Evolutionary conservation across 2,329 filamentous ascomycete species (phyloP).

Genomic region (Diplocarpon mali): DNA sequence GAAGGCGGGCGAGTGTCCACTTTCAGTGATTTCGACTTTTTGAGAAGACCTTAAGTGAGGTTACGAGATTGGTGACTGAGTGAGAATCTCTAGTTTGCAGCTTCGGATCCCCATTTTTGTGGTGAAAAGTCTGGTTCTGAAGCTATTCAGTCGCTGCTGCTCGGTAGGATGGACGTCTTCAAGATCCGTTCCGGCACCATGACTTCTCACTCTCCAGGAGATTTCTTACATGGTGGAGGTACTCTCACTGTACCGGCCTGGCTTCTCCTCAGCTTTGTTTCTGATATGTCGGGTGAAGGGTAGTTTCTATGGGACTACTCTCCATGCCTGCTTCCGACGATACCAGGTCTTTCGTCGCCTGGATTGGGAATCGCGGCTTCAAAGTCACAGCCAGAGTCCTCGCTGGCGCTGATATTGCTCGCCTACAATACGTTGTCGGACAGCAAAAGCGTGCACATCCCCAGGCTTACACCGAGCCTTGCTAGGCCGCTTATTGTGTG

Average conservation of each 20-base stretch:
- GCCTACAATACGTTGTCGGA: conserved; percentile 28
- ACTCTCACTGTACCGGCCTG: conserved; percentile 31
- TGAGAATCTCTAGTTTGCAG: conserved; percentile 8
- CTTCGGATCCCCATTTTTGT: conserved; percentile 4
- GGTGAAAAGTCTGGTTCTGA: conserved; percentile 4
- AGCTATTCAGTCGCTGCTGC: background rate
- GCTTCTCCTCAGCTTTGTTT: conserved; percentile 29
- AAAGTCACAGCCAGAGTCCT: conserved; percentile 30
- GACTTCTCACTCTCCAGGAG: conserved; percentile 22
- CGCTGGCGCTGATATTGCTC: conserved; percentile 36
- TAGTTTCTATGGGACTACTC: conserved; percentile 25
- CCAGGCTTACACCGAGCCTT: conserved; percentile 54
- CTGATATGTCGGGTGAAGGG: conserved; percentile 5
- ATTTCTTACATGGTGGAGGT: conserved; percentile 26
- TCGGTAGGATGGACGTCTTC: conserved; percentile 3
- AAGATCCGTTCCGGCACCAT: conserved; percentile 16
- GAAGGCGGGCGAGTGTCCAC: conserved; percentile 17
- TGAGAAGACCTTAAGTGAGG: conserved; percentile 11
- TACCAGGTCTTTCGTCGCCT: conserved; percentile 26
- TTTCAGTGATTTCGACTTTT: conserved; percentile 2
- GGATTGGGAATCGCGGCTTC: conserved; percentile 28
- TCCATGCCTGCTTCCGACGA: conserved; percentile 34
- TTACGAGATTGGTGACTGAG: conserved; percentile 11
- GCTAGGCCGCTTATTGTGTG: conserved; percentile 24
- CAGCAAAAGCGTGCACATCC: conserved; percentile 66